phyloP scores from a whole-genome alignment of 1,139 yeast genomes.

The Magnusiomyces sp. region DNA sequence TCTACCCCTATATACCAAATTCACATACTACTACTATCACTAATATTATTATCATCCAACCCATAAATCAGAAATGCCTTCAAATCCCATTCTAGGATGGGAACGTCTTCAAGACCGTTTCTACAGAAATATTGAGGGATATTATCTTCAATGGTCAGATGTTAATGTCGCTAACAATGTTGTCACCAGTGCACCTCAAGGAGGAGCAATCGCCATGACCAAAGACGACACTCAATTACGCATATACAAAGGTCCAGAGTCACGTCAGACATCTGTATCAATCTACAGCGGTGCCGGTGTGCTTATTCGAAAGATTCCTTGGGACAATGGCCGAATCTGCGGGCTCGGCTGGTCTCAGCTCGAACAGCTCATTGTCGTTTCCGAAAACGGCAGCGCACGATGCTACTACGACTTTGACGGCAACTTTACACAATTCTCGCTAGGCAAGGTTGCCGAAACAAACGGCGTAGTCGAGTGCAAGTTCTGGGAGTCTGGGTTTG shows the following conservation, averaged over 20 bases:
- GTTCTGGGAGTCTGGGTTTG: slow-evolving; percentile 35
- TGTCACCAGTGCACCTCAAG: slow-evolving; percentile 38
- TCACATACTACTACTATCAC: not conserved
- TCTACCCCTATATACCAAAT: too few species aligned
- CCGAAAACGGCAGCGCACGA: slow-evolving; percentile 54
- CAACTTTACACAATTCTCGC: slow-evolving; percentile 46
- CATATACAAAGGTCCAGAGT: slow-evolving; percentile 23
- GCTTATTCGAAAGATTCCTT: slow-evolving; percentile 40
- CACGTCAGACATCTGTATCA: slow-evolving; percentile 31
- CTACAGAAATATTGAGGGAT: slow-evolving; percentile 31
- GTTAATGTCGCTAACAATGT: slow-evolving; percentile 27
- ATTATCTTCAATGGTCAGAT: slow-evolving; percentile 29
- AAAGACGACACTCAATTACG: slow-evolving; percentile 22
- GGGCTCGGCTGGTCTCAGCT: slow-evolving; percentile 46
- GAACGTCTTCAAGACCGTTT: slow-evolving; percentile 31
- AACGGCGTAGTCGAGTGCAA: slow-evolving; percentile 33
- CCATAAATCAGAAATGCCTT: slow-evolving; percentile 9
- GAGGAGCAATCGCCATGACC: slow-evolving; percentile 34
- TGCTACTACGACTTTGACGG: slow-evolving; percentile 64
- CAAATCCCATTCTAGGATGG: slow-evolving; percentile 24
- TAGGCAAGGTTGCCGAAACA: slow-evolving; percentile 34
- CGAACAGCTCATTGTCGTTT: slow-evolving; percentile 58
- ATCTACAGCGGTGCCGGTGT: slow-evolving; percentile 49
- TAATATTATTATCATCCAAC: not conserved
- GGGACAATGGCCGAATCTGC: slow-evolving; percentile 47